These are phyloP conservation scores for Centella asiatica DNA, from an alignment of 129 eudicot genomes.

Conservation along the genomic window DNA sequence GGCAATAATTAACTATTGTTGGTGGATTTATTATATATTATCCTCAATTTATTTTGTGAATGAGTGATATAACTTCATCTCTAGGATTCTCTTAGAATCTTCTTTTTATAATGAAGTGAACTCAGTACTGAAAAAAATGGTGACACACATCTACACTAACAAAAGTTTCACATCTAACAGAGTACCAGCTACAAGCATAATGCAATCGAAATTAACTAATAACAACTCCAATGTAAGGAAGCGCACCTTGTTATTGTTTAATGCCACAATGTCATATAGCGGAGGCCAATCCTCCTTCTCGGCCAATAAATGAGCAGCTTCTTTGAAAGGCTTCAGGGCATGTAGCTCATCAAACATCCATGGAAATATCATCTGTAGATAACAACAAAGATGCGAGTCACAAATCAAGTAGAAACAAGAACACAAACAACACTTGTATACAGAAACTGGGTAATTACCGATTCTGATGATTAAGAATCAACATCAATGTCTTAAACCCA, in stretches of 20 bases:
- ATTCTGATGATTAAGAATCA: too few species aligned
- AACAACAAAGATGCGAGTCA: background rate
- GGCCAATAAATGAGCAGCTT: slow-evolving; percentile 69
- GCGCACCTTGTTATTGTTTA: slow-evolving; percentile 67
- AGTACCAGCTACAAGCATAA: background rate
- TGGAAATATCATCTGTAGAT: slow-evolving; percentile 77
- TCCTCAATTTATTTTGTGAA: too few species aligned
- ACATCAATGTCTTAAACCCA: too few species aligned
- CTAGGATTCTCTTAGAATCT: too few species aligned
- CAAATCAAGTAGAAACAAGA: background rate
- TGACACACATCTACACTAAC: background rate
- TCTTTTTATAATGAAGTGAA: too few species aligned
- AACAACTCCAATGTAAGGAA: background rate
- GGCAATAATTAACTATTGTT: too few species aligned
- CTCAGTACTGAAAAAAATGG: too few species aligned
- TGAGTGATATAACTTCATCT: too few species aligned
- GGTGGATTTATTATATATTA: too few species aligned
- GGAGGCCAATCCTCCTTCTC: slow-evolving; percentile 94
- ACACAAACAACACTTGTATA: background rate
- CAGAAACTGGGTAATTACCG: too few species aligned
- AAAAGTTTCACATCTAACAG: background rate
- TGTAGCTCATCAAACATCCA: slow-evolving; percentile 93
- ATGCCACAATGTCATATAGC: slow-evolving; percentile 44
- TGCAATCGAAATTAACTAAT: background rate
- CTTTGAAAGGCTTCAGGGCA: slow-evolving; percentile 80